Conservation (phyloP, 345 rosid genomes). For the Boechera stricta region DNA sequence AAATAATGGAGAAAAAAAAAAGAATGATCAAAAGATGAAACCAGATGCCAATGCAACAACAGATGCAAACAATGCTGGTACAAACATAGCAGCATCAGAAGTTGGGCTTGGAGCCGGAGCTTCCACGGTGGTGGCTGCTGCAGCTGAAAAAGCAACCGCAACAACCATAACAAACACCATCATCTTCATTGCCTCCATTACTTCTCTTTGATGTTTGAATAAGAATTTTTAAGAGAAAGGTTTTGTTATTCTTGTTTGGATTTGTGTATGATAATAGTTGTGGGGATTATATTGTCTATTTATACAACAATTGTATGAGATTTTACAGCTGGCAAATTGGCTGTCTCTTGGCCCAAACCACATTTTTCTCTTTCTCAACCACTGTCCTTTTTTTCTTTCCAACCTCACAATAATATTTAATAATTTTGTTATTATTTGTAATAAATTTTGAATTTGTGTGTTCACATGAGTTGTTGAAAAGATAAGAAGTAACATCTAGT, state of each 20-base stretch:
- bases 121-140: conserved; percentile 37
- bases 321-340: conserved; percentile 44
- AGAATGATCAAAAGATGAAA: conserved; percentile 42
- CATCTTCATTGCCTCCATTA: conserved; percentile 47
- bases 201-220: conserved; percentile 32
- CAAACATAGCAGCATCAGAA: conserved; percentile 48
- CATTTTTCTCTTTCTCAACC: conserved; percentile 39
- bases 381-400: conserved; percentile 46
- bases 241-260: not conserved
- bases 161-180: conserved; percentile 36
- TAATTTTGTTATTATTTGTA: not conserved
- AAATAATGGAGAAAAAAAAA: conserved; percentile 34
- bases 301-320: conserved; percentile 31
- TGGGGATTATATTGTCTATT: conserved; percentile 38
- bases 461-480: conserved; percentile 23
- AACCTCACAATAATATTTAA: conserved; percentile 26
- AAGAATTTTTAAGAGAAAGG: not conserved
- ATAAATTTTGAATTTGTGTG: not conserved
- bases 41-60: conserved; percentile 46
- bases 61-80: conserved; percentile 48
- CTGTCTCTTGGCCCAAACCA: conserved; percentile 34
- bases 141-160: conserved; percentile 43
- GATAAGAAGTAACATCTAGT: conserved; percentile 5
- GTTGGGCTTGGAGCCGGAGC: conserved; percentile 53
- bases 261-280: conserved; percentile 31